A percentile compares a stretch with the other conserved stretches of the same genome.
phyloP scores from a whole-genome alignment of 345 rosid genomes.

The Eucalyptus curtisii region DNA sequence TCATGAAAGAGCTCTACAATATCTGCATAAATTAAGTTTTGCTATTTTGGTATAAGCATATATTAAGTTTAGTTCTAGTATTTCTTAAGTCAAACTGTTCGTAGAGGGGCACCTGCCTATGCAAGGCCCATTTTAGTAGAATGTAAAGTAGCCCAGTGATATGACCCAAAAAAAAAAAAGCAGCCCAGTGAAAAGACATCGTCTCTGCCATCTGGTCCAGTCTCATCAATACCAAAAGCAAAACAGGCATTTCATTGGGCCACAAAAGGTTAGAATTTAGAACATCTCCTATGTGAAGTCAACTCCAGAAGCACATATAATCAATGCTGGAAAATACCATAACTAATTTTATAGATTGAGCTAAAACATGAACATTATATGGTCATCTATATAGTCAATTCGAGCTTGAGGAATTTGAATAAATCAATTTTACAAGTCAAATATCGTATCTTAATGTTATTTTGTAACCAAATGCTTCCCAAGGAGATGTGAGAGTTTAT shows the following conservation, averaged over 20 bases:
- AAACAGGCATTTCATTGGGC: not conserved
- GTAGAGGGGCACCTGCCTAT: not conserved
- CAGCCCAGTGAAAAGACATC: not conserved
- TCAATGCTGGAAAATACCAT: not conserved
- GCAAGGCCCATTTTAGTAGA: not conserved
- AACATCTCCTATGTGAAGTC: not conserved
- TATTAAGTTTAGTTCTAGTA: not conserved
- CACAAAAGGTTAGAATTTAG: not conserved
- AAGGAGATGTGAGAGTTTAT: not conserved
- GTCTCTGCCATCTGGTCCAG: not conserved
- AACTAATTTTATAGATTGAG: not conserved
- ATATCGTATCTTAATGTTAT: not conserved
- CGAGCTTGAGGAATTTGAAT: not conserved
- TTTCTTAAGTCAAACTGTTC: not conserved
- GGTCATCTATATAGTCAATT: not conserved
- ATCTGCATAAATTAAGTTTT: not conserved
- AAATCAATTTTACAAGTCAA: not conserved
- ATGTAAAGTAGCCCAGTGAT: not conserved
- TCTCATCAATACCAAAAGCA: not conserved
- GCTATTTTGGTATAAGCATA: not conserved
- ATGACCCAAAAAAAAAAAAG: too few species aligned
- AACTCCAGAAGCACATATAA: not conserved
- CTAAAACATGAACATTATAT: not conserved
- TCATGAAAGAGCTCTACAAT: not conserved
- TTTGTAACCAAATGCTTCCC: not conserved